A percentile compares a stretch with the other conserved stretches of the same genome.
Evolutionary conservation across 2,329 filamentous ascomycete species (phyloP).

Genomic region (Pleomassaria siparia): DNA sequence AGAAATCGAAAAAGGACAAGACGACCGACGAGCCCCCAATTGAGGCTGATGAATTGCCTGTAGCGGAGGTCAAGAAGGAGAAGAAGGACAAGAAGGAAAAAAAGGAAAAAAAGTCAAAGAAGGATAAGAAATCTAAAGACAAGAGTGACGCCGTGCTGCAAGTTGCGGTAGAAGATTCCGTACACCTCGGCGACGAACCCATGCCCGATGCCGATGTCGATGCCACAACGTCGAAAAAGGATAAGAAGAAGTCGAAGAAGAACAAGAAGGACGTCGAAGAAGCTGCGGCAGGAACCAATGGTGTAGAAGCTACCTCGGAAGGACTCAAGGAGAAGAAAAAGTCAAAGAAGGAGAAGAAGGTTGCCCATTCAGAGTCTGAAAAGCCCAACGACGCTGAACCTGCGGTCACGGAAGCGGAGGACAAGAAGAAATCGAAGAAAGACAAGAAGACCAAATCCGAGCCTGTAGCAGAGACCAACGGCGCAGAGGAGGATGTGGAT

Average conservation of each 20-base stretch:
- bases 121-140: slow-evolving; percentile 8
- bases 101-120: slow-evolving; percentile 21
- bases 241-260: slow-evolving; percentile 6
- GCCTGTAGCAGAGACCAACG: neutral
- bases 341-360: slow-evolving; percentile 4
- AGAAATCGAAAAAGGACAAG: slow-evolving; percentile 38
- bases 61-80: slow-evolving; percentile 13
- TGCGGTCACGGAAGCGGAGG: neutral
- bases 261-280: neutral
- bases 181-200: neutral
- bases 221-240: neutral
- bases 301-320: neutral
- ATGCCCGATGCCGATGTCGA: slow-evolving; percentile 1
- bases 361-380: neutral
- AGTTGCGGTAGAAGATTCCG: neutral
- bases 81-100: slow-evolving; percentile 27
- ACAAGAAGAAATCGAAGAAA: slow-evolving; percentile 1
- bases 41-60: slow-evolving; percentile 15
- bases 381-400: neutral
- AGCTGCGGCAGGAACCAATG: neutral
- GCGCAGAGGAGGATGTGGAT: slow-evolving; percentile 3
- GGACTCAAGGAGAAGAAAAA: neutral
- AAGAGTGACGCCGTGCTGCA: neutral
- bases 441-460: neutral
- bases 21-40: slow-evolving; percentile 22